Percentiles rank a stretch among this genome's conserved stretches.
These are phyloP conservation scores for Forsythia suspensa DNA, from an alignment of 257 asterid species.

Conservation along the genomic window DNA sequence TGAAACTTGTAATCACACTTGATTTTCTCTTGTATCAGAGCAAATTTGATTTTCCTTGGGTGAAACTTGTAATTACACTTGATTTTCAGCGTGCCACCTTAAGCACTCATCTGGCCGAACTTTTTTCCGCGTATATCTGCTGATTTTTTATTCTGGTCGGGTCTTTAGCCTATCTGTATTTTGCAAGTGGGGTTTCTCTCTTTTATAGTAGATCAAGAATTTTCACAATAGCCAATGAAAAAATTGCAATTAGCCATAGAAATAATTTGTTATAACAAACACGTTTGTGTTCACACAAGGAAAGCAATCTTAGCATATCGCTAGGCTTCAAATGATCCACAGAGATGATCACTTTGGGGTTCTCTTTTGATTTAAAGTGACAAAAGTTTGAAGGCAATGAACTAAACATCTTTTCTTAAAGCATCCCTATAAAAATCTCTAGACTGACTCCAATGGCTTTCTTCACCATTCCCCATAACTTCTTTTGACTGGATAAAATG, in stretches of 20 bases:
- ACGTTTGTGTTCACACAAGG: neutral
- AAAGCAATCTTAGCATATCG: neutral
- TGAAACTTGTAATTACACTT: too few species aligned
- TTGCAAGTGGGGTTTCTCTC: neutral
- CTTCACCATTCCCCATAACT: constrained; percentile 48
- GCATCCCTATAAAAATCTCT: constrained; percentile 32
- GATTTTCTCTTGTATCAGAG: too few species aligned
- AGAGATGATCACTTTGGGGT: constrained; percentile 40
- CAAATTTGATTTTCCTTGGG: too few species aligned
- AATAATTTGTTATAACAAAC: neutral
- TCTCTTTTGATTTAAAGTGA: constrained; percentile 37
- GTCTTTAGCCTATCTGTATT: neutral
- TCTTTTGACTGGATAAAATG: constrained; percentile 56
- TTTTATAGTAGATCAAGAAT: neutral
- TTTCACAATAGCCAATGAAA: neutral
- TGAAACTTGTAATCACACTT: too few species aligned
- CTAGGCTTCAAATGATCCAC: constrained; percentile 35
- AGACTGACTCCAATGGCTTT: constrained; percentile 34
- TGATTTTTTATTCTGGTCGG: neutral
- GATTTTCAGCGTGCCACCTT: too few species aligned
- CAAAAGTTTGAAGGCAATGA: constrained; percentile 37
- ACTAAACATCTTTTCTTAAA: constrained; percentile 48
- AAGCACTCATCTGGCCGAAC: too few species aligned
- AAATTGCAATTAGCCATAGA: neutral
- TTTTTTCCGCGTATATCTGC: too few species aligned